Conservation (phyloP, 345 rosid species). For the Dimocarpus longan region DNA sequence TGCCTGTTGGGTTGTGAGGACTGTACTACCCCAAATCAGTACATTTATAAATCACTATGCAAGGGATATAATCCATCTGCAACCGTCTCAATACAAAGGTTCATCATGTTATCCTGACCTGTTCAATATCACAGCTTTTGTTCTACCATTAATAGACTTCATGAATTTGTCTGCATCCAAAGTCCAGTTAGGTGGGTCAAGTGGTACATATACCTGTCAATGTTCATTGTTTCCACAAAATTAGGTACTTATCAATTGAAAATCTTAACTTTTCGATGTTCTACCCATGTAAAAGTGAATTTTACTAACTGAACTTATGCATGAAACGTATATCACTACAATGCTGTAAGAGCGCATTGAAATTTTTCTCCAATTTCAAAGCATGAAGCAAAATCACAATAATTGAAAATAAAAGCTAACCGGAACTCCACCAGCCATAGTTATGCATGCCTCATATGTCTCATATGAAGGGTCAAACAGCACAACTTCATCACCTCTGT, state of each 20-base stretch:
- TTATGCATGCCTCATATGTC: slow-evolving; percentile 52
- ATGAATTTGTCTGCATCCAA: slow-evolving; percentile 46
- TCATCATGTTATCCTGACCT: slow-evolving; percentile 38
- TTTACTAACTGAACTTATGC: background rate
- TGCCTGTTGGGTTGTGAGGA: slow-evolving; percentile 79
- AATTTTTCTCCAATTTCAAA: background rate
- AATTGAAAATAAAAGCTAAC: slow-evolving; percentile 32
- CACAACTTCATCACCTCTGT: slow-evolving; percentile 63
- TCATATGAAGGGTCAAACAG: slow-evolving; percentile 62
- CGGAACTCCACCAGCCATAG: slow-evolving; percentile 60
- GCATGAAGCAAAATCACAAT: background rate
- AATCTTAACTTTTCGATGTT: background rate
- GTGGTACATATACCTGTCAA: slow-evolving; percentile 56
- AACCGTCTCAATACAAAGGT: background rate
- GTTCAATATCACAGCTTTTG: slow-evolving; percentile 59
- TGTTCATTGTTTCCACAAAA: background rate
- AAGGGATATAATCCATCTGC: background rate
- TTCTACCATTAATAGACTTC: slow-evolving; percentile 44
- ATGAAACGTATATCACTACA: too few relatives aligned
- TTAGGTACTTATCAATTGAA: background rate
- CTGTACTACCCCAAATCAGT: slow-evolving; percentile 42
- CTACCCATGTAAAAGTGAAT: background rate
- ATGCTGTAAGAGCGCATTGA: background rate
- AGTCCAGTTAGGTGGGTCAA: slow-evolving; percentile 60
- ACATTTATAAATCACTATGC: slow-evolving; percentile 2